A percentile compares a stretch with the other conserved stretches of the same genome.
Evolutionary conservation across 495 filamentous ascomycete genomes (phyloP).

Genomic region (Hyaloscypha hepaticicola): DNA sequence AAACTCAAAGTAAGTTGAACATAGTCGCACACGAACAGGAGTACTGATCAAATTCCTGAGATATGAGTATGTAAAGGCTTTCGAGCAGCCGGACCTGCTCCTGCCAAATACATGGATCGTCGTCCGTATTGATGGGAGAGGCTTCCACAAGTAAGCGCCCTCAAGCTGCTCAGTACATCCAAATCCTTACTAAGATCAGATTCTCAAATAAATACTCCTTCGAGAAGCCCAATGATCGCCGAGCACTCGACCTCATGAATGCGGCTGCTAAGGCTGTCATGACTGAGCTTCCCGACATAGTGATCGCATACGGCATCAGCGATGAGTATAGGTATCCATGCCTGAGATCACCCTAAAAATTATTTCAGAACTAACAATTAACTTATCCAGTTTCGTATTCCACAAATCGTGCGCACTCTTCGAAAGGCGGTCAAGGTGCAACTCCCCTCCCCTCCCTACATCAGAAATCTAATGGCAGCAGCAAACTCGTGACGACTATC

Average conservation of each 20-base stretch:
- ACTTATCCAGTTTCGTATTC: slow-evolving; percentile 71
- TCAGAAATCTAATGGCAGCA: slow-evolving; percentile 33
- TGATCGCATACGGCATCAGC: slow-evolving; percentile 86
- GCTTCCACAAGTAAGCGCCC: slow-evolving; percentile 76
- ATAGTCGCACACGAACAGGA: neutral
- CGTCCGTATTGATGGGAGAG: slow-evolving; percentile 86
- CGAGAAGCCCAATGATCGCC: slow-evolving; percentile 86
- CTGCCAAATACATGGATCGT: slow-evolving; percentile 93
- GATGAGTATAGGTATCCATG: slow-evolving; percentile 79
- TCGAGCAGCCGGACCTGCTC: slow-evolving; percentile 77
- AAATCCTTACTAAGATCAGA: slow-evolving; percentile 39
- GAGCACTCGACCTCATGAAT: slow-evolving; percentile 93
- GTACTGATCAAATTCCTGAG: slow-evolving; percentile 34
- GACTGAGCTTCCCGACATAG: slow-evolving; percentile 79
- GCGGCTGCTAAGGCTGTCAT: slow-evolving; percentile 79
- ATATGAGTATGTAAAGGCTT: slow-evolving; percentile 89
- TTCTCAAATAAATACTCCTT: slow-evolving; percentile 81
- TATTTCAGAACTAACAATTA: slow-evolving; percentile 1
- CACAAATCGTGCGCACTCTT: slow-evolving; percentile 78
- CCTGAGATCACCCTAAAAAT: neutral
- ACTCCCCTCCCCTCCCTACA: neutral
- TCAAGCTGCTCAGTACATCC: neutral
- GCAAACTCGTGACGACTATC: slow-evolving; percentile 87
- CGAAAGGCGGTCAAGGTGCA: slow-evolving; percentile 79
- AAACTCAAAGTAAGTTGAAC: slow-evolving; percentile 58